Conservation (phyloP, 148 eudicot species). For the Fagopyrum tataricum region DNA sequence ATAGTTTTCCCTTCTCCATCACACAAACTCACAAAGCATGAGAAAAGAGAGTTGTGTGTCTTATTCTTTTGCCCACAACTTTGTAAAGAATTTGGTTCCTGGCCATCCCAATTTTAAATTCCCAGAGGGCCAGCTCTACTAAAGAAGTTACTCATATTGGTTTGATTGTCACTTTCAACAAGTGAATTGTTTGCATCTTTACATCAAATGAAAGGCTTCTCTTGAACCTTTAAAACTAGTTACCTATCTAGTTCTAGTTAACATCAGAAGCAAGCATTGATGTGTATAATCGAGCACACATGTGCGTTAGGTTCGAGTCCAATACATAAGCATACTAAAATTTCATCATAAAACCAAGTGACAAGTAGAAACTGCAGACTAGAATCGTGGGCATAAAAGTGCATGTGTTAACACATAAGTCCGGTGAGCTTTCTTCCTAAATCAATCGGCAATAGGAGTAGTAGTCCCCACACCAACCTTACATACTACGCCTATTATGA, state of each 20-base stretch:
- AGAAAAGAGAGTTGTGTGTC: background rate
- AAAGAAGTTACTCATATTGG: background rate
- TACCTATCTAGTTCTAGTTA: background rate
- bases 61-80: background rate
- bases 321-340: no score
- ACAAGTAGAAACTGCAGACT: no score
- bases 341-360: no score
- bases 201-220: background rate
- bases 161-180: background rate
- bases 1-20: background rate
- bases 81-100: constrained; percentile 8
- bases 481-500: no score
- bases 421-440: no score
- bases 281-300: background rate
- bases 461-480: no score
- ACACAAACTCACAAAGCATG: background rate
- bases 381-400: no score
- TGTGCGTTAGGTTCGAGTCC: no score
- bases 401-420: no score
- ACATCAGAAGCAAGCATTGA: background rate
- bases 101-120: background rate
- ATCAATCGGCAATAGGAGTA: no score
- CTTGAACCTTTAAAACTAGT: background rate
- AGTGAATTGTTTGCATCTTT: background rate
- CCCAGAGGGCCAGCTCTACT: background rate